Conservation (phyloP, 2,329 filamentous ascomycete species). For the Colletotrichum caudatum region DNA sequence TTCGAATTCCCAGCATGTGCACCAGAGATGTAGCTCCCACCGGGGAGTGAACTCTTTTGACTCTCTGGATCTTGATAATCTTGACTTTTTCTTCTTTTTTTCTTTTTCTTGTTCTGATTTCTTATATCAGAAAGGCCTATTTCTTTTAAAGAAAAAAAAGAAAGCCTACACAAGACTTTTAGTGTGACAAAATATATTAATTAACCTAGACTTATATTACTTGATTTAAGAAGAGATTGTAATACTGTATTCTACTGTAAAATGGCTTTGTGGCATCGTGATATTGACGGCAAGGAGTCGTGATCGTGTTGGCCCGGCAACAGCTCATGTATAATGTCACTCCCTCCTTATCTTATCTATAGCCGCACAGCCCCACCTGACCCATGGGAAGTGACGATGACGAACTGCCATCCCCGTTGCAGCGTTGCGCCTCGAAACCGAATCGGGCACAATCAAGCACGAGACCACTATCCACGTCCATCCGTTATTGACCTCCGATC, state of each 20-base stretch:
- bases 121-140: too few relatives aligned
- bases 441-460: conserved; percentile 26
- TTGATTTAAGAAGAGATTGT: too few relatives aligned
- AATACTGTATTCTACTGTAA: too few relatives aligned
- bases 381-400: conserved; percentile 18
- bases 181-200: too few relatives aligned
- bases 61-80: background rate
- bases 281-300: conserved; percentile 1
- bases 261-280: too few relatives aligned
- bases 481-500: conserved; percentile 19
- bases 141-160: background rate
- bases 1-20: conserved; percentile 3
- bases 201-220: background rate
- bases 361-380: conserved; percentile 9
- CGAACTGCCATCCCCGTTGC: conserved; percentile 19
- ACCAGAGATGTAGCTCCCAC: conserved; percentile 22
- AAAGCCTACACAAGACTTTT: background rate
- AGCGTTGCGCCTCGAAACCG: conserved; percentile 38
- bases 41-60: conserved; percentile 15
- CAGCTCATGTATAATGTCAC: background rate
- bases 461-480: conserved; percentile 19
- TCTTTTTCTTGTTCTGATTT: background rate
- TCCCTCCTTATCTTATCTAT: conserved; percentile 17
- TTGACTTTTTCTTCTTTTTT: background rate
- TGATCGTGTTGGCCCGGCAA: conserved; percentile 1